Base-by-base conservation (phyloP, 257 asterid species). In the Nicotiana undulata region DNA sequence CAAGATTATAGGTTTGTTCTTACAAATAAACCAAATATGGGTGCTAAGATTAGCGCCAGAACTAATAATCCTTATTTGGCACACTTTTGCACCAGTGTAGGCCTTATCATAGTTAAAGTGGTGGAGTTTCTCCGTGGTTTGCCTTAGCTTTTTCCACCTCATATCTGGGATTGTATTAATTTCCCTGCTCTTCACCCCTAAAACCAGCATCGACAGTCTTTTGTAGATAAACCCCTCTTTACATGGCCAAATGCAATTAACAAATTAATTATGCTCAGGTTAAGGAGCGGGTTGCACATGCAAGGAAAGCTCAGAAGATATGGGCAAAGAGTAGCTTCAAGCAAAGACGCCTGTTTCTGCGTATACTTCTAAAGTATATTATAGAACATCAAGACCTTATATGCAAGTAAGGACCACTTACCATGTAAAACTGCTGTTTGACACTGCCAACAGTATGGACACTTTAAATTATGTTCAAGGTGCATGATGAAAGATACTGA, bases 301-400 rank as follows among this genome's bases (percentile, higher is more conserved):
- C 97, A 52, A 91, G 93, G 90, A 96, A 90, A 86, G 96, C 99
- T 81, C 99, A 96, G 85, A 89, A 85, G 87, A 89, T 86, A 77
- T 96, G 99, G 99, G 97, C 94, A 80, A 90, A 87, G 82, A 96
- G 96, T 87, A 93, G 93, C 90, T 96, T 96, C 91, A 96, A 92
- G 94, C 97, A 93, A 89, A 91, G 99, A 82, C 96, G 99, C 70
- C 95, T 89, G 82, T 94, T 96, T 88, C 88, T 96, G 63, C 89
- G 98, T 88, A 96, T 96, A 85, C 98, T 96, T 86, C 89, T 96
- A 88, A 96, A 96, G 88, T 96, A 92, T 85, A 96, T 96, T 64
- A 88, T 96, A 76, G 98, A 96, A 68, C 97, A 96, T 83, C 99
- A 96, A 85, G 93, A 91, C 76, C 98, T 94, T 80, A 96, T 96